These are phyloP conservation scores for Diddensiella santjacobensis DNA, from an alignment of 805 yeast species.

Conservation along the genomic window DNA sequence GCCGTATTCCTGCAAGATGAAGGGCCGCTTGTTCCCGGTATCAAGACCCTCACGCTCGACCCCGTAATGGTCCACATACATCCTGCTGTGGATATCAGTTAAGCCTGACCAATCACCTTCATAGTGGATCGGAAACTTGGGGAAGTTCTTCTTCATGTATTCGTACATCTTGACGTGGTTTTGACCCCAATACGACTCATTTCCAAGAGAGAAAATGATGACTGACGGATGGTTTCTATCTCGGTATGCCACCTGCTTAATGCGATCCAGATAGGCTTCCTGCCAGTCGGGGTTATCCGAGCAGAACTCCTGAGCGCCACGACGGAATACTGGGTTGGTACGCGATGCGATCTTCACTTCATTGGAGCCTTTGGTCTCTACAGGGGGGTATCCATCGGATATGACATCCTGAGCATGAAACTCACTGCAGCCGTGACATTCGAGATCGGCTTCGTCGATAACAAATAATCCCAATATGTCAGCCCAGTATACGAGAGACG, in stretches of 20 bases:
- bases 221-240: conserved; percentile 37
- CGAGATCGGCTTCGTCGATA: conserved; percentile 38
- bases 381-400: background rate
- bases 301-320: conserved; percentile 27
- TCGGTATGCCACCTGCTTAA: conserved; percentile 31
- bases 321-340: conserved; percentile 15
- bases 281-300: conserved; percentile 35
- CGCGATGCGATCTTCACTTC: conserved; percentile 4
- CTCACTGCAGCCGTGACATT: conserved; percentile 35
- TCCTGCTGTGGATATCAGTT: conserved; percentile 33
- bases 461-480: conserved; percentile 37
- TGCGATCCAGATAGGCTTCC: conserved; percentile 37
- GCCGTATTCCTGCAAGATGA: conserved; percentile 36
- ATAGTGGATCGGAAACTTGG: conserved; percentile 35
- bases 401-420: background rate
- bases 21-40: conserved; percentile 29
- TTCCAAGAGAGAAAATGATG: conserved; percentile 40
- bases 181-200: conserved; percentile 36
- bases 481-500: conserved; percentile 33
- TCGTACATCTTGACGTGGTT: conserved; percentile 34
- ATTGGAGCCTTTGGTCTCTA: background rate
- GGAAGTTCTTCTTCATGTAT: conserved; percentile 28
- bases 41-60: conserved; percentile 24
- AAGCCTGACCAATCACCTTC: conserved; percentile 29
- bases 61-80: conserved; percentile 33